Evolutionary conservation across 2,329 filamentous ascomycete species (phyloP).

Genomic region (Colletotrichum phormii): DNA sequence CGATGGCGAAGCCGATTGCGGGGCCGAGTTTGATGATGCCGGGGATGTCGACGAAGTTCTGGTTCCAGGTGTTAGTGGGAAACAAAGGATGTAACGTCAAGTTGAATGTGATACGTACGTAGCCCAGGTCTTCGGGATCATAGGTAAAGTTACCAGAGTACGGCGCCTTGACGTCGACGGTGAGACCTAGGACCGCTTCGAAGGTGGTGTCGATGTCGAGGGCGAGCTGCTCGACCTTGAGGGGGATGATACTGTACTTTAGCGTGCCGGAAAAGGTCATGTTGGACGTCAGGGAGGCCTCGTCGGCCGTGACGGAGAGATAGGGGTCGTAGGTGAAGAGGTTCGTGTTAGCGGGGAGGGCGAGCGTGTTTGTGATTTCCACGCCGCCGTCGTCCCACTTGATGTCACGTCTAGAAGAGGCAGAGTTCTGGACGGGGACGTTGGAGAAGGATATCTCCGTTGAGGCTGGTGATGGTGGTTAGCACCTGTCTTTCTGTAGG

Average conservation of each 20-base stretch:
- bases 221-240: constrained; percentile 38
- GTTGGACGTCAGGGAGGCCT: constrained; percentile 38
- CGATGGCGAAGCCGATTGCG: constrained; percentile 35
- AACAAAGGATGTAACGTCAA: no score
- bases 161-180: constrained; percentile 36
- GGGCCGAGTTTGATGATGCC: constrained; percentile 32
- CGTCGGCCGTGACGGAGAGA: constrained; percentile 39
- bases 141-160: constrained; percentile 38
- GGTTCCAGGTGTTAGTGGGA: neutral
- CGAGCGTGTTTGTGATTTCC: constrained; percentile 38
- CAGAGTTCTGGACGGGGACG: constrained; percentile 28
- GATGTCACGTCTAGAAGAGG: constrained; percentile 38
- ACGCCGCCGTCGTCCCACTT: constrained; percentile 38
- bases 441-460: constrained; percentile 40
- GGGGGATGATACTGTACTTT: constrained; percentile 38
- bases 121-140: constrained; percentile 31
- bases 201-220: constrained; percentile 40
- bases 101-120: neutral
- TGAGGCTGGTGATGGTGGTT: constrained; percentile 9
- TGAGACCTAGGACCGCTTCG: constrained; percentile 36
- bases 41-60: constrained; percentile 37
- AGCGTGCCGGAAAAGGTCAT: constrained; percentile 40
- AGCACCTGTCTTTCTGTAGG: neutral
- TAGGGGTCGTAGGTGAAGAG: constrained; percentile 37
- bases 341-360: constrained; percentile 37